Evolutionary conservation across 2,329 filamentous ascomycete genomes (phyloP).

Genomic region (Aspergillus brasiliensis): DNA sequence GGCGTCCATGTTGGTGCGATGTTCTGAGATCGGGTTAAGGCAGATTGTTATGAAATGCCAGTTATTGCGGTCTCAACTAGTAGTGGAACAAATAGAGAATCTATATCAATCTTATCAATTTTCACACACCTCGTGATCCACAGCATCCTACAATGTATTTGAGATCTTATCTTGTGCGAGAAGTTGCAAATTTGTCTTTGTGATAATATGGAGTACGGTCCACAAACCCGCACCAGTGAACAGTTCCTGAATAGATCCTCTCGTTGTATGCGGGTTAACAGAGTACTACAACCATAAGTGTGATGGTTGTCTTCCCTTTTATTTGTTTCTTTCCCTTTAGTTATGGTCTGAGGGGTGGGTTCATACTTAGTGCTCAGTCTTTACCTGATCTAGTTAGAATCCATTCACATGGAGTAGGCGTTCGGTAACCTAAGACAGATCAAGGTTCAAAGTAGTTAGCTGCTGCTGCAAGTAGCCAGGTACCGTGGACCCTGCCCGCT

Average conservation of each 20-base stretch:
- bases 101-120: neutral
- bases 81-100: neutral
- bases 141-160: neutral
- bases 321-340: no score
- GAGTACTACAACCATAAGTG: no score
- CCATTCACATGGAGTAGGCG: neutral
- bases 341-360: no score
- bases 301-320: no score
- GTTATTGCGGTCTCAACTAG: neutral
- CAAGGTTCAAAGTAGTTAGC: neutral
- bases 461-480: neutral
- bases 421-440: neutral
- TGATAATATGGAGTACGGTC: no score
- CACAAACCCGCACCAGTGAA: no score
- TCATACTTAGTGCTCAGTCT: no score
- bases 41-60: neutral
- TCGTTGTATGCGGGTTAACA: no score
- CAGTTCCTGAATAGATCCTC: no score
- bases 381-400: neutral
- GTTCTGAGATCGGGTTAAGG: constrained; percentile 33
- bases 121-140: neutral
- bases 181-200: no score
- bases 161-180: no score
- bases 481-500: neutral
- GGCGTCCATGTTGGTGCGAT: constrained; percentile 42